Evolutionary conservation across 345 rosid species (phyloP).

Genomic region (Syzygium oleosum): DNA sequence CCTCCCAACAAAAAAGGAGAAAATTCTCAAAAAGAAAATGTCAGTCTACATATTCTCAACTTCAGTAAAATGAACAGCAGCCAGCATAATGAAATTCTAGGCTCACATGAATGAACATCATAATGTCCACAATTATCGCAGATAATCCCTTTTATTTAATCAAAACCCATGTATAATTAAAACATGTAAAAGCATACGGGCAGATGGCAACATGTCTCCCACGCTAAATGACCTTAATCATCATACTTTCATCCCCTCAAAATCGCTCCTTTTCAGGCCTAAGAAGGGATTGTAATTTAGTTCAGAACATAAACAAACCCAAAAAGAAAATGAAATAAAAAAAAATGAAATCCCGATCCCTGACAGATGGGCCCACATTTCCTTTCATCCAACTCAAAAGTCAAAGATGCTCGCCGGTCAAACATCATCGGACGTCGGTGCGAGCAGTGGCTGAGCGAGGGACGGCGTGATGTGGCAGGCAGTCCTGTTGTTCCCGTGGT

Average conservation of each 20-base stretch:
- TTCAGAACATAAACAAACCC: neutral
- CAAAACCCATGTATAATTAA: neutral
- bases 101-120: neutral
- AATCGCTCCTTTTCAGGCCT: neutral
- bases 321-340: neutral
- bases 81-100: neutral
- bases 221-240: neutral
- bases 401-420: constrained; percentile 16
- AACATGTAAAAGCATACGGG: neutral
- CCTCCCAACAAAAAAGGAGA: neutral
- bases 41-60: neutral
- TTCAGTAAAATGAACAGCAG: neutral
- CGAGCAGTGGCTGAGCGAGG: constrained; percentile 77
- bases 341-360: neutral
- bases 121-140: neutral
- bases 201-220: neutral
- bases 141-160: neutral
- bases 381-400: neutral
- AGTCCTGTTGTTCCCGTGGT: constrained; percentile 30
- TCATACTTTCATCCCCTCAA: neutral
- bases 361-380: neutral
- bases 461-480: constrained; percentile 40
- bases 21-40: neutral
- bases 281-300: neutral
- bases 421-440: constrained; percentile 71